Evolutionary conservation across 1,284 basidiomycete species (phyloP).

Genomic region (Peniophora sp.): DNA sequence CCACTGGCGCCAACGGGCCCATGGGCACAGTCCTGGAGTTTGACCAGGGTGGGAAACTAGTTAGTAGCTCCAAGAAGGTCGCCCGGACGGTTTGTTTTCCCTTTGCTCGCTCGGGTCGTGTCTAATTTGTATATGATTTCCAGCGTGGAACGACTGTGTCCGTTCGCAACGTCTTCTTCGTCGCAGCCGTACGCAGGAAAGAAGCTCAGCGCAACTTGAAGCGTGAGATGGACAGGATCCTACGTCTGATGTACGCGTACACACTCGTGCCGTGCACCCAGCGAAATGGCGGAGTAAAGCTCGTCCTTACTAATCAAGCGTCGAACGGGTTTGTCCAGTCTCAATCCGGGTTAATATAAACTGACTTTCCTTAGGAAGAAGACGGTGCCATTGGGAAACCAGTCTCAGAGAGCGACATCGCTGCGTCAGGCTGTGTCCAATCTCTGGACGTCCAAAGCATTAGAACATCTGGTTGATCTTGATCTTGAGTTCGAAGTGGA

Average conservation of each 20-base stretch:
- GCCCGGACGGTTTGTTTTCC: conserved; percentile 61
- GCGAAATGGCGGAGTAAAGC: conserved; percentile 51
- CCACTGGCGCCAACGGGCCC: conserved; percentile 63
- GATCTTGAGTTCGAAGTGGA: conserved; percentile 66
- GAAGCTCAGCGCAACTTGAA: conserved; percentile 89
- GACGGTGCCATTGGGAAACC: conserved; percentile 45
- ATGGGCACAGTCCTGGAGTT: conserved; percentile 77
- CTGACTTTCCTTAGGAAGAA: conserved; percentile 46
- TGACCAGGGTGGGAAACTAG: conserved; percentile 54
- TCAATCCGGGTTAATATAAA: not conserved
- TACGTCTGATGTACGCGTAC: conserved; percentile 82
- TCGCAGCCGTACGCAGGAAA: conserved; percentile 86
- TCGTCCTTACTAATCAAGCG: conserved; percentile 70
- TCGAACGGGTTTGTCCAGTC: conserved; percentile 57
- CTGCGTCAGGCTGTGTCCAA: conserved; percentile 63
- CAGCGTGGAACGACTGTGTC: conserved; percentile 86
- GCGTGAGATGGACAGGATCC: conserved; percentile 84
- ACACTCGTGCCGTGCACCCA: conserved; percentile 75
- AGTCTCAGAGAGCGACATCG: conserved; percentile 64
- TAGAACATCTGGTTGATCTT: conserved; percentile 72
- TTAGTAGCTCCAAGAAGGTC: conserved; percentile 41
- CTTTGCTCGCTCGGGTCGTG: not conserved
- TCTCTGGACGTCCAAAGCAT: conserved; percentile 81
- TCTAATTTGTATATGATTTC: conserved; percentile 1
- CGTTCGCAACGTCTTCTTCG: conserved; percentile 69